Base-by-base conservation (phyloP, 2,329 filamentous ascomycete species). In the Microsporum ferrugineum region DNA sequence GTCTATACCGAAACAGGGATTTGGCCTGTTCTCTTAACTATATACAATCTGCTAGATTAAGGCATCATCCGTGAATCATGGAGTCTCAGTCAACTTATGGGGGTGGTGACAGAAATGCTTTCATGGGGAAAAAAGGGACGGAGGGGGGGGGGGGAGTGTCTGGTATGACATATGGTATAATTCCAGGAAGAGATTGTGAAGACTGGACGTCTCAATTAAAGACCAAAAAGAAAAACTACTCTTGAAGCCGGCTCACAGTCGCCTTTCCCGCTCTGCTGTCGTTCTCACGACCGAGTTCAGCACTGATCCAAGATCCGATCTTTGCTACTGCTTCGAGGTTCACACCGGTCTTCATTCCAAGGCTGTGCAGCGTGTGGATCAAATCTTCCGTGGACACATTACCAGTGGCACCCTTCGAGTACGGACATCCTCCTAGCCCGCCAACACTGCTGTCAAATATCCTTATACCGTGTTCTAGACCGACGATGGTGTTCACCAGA, bases 371-470 rank as follows among this genome's bases (percentile, higher is more conserved):
- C 2, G 78, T 79, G 68, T 86, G 81, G 2, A 86, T 76, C 58
- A 86, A 66, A 67, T 87, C 84, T 66, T 87, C 84, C 0, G 84
- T 86, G 2, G 82, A 79, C 17, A 86, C 80, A 70, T 87, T 87
- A 0, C 84, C 84, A 1, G 84, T 87, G 5, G 84, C 84, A 2
- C 84, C 84, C 34, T 84, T 84, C 55, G 81, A 83, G 66, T 82
- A 87, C 0, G 84, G 84, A 68, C 84, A 87, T 0, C 84, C 84
- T 43, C 84, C 84, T 17, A 87, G 73, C 0, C 84, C 84, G 14
- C 80, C 83, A 5, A 87, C 84, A 57, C 82, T 84, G 58, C 80
- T 80, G 66, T 87, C 84, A 66, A 86, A 86, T 1, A 82, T 82
- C 41, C 84, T 73, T 27, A 87, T 78, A 2, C 84, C 84, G 67